Conservation (phyloP, 2,329 filamentous ascomycete genomes). For the Hymenoscyphus fraxineus region DNA sequence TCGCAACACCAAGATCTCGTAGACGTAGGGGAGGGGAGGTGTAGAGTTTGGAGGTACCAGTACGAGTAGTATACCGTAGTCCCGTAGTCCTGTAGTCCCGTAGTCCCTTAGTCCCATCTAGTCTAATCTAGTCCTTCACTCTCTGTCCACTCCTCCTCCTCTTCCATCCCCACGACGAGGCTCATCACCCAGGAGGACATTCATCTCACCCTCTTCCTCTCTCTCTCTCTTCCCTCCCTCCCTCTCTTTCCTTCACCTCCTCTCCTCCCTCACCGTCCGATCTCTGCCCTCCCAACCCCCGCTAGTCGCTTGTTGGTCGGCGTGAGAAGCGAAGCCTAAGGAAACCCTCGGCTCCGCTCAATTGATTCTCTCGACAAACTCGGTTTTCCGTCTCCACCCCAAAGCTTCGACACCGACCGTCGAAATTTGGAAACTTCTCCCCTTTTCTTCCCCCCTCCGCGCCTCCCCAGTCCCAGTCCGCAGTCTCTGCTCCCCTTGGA, state of each 20-base stretch:
- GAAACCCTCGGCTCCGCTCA: neutral
- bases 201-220: conserved; percentile 10
- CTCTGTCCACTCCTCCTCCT: neutral
- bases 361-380: conserved; percentile 1
- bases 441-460: neutral
- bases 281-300: neutral
- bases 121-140: neutral
- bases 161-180: neutral
- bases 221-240: conserved; percentile 19
- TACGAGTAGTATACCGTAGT: too few relatives aligned
- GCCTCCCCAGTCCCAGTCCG: neutral
- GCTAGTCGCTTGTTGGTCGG: neutral
- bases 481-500: neutral
- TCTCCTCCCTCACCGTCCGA: conserved; percentile 9
- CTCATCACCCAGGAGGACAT: neutral
- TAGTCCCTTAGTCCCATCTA: too few relatives aligned
- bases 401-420: conserved; percentile 4
- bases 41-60: too few relatives aligned
- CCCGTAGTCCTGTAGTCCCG: too few relatives aligned
- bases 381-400: neutral
- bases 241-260: conserved; percentile 20
- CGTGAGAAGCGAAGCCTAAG: neutral
- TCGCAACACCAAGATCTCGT: too few relatives aligned
- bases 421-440: conserved; percentile 3
- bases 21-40: too few relatives aligned